These are phyloP conservation scores for Hemerocallis citrina DNA, from an alignment of 106 monocot genomes.

Conservation along the genomic window DNA sequence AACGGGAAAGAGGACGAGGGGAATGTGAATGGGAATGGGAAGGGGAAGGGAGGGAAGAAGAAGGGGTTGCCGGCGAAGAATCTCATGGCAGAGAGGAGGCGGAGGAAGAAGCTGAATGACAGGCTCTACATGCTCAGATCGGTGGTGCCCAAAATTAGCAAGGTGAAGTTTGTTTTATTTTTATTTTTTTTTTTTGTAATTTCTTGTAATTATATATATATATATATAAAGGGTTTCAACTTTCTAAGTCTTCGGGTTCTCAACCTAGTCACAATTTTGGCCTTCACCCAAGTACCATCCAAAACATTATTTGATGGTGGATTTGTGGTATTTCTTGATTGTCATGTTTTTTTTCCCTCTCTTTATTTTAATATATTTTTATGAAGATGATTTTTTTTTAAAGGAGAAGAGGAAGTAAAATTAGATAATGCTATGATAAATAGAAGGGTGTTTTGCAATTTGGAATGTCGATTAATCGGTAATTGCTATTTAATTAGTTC, in stretches of 20 bases:
- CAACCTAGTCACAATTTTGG: no score
- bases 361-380: neutral
- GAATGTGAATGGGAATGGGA: neutral
- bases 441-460: no score
- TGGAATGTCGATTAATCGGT: no score
- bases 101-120: conserved; percentile 86
- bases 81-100: conserved; percentile 74
- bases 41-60: conserved; percentile 5
- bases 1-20: conserved; percentile 28
- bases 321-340: neutral
- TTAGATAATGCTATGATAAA: no score
- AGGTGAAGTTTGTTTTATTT: conserved; percentile 28
- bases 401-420: no score
- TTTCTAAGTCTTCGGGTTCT: no score
- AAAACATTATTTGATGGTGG: no score
- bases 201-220: neutral
- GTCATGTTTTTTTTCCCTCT: neutral
- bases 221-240: no score
- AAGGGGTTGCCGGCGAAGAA: conserved; percentile 70
- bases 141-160: conserved; percentile 83
- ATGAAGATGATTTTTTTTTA: no score
- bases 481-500: no score
- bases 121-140: conserved; percentile 78
- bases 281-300: no score
- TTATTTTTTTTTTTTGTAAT: neutral